phyloP scores from a whole-genome alignment of 2,329 filamentous ascomycete genomes.

The Ascomycota sp. region DNA sequence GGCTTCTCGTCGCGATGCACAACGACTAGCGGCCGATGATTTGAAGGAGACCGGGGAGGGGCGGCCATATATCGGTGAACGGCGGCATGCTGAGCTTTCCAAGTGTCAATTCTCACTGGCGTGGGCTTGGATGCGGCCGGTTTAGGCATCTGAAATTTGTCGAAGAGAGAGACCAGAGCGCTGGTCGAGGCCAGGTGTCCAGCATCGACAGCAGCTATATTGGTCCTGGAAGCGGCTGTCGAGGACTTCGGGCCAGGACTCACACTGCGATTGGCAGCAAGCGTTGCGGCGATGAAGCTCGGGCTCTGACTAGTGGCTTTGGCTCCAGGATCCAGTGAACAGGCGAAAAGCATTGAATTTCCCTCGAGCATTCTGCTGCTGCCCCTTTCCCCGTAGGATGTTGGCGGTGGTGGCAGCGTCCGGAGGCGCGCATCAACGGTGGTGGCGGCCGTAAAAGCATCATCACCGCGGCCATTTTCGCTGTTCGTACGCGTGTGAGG shows the following conservation, averaged over 20 bases:
- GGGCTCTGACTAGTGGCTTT: conserved; percentile 18
- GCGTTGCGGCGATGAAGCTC: conserved; percentile 32
- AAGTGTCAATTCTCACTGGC: not conserved
- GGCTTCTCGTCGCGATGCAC: not conserved
- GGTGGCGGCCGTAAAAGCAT: conserved; percentile 22
- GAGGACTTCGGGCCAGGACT: conserved; percentile 13
- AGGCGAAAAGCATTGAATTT: too few species aligned
- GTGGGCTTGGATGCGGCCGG: conserved; percentile 3
- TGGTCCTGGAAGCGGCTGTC: conserved; percentile 5
- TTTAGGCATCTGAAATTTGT: conserved; percentile 15
- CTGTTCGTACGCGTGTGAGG: not conserved
- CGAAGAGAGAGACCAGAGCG: conserved; percentile 46
- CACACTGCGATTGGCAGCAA: conserved; percentile 30
- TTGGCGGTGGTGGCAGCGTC: not conserved
- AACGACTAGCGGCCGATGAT: not conserved
- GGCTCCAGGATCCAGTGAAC: too few species aligned
- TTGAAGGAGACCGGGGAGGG: not conserved
- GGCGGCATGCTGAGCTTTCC: not conserved
- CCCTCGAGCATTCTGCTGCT: not conserved
- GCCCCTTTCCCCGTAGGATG: not conserved
- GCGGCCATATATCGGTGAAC: conserved; percentile 1
- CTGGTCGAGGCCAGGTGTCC: conserved; percentile 37
- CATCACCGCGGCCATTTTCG: conserved; percentile 9
- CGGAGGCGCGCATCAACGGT: conserved; percentile 9
- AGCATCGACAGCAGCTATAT: conserved; percentile 19